Evolutionary conservation across 306 rosid species (phyloP).

Genomic region (Medicago arabica): DNA sequence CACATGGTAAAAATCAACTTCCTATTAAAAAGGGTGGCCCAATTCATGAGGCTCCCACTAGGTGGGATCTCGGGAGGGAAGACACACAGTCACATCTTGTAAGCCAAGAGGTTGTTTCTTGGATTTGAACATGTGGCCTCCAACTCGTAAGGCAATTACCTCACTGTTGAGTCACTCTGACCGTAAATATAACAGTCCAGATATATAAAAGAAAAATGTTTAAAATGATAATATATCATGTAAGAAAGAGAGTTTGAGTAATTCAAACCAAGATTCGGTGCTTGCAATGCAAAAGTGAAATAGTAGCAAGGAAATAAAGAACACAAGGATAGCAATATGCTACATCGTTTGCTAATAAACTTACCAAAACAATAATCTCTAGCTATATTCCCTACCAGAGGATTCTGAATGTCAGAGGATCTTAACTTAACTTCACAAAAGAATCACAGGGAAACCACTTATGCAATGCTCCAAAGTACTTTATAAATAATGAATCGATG

Average conservation of each 20-base stretch:
- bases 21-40: not conserved
- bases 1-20: constrained; percentile 1
- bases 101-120: not conserved
- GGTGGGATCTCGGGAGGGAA: not conserved
- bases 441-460: constrained; percentile 67
- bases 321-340: too few species aligned
- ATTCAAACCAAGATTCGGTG: constrained; percentile 2
- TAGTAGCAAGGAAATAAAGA: too few species aligned
- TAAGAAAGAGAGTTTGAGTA: constrained; percentile 21
- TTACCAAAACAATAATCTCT: constrained; percentile 77
- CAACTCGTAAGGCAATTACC: not conserved
- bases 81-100: not conserved
- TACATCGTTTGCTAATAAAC: constrained; percentile 48
- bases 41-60: not conserved
- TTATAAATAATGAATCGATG: constrained; percentile 51
- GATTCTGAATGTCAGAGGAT: constrained; percentile 72
- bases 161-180: not conserved
- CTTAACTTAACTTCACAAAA: constrained; percentile 70
- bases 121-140: not conserved
- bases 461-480: constrained; percentile 64
- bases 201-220: not conserved
- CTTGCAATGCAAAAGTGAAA: constrained; percentile 20
- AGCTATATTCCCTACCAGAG: constrained; percentile 64
- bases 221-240: constrained; percentile 12
- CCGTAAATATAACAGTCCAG: not conserved